Base-by-base conservation (phyloP, 371 early-diverging fungal genomes). In the Mortierella sp. region DNA sequence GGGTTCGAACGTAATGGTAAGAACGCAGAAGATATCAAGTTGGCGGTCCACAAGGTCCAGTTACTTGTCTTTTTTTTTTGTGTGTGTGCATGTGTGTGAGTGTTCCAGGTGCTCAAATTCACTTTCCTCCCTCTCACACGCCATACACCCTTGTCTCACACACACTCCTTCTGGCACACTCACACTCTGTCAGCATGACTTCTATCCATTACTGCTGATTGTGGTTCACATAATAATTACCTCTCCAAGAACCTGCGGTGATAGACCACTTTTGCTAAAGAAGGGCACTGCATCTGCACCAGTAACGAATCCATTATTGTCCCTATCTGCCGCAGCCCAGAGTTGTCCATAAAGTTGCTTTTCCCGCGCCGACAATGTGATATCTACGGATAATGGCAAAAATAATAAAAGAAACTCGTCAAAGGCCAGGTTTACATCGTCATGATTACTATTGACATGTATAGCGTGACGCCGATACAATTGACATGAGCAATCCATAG, bases 231-330 rank as follows among this genome's bases (percentile, higher is more conserved):
- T 58, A 33, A 22, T 48, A 41, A 41, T 67, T 88, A 92, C 95
- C 88, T 94, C 90, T 43, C 88, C 86, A 11, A 97, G 83, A 13
- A 88, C 85, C 13, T 87, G 86, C 21, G 87, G 84, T 0, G 94
- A 89, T 1, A 97, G 86, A 38, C 88, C 85, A 11, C 96, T 94
- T 76, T 92, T 95, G 69, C 87, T 87, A 69, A 97, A 88, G 77
- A 97, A 96, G 4, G 89, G 88, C 48, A 94, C 94, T 6, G 96
- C 95, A 62, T 90, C 89, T 50, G 92, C 88, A 40, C 96, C 93
- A 8, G 89, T 85, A 22, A 97, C 86, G 33, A 90, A 83, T 10
- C 94, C 94, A 70, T 89, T 91, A 32, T 86, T 84, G 32, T 89
- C 88, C 16, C 83, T 74, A 84, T 96, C 97, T 0, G 93, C 93